Conservation (phyloP, 768 basidiomycete species). For the Mycena galopus region DNA sequence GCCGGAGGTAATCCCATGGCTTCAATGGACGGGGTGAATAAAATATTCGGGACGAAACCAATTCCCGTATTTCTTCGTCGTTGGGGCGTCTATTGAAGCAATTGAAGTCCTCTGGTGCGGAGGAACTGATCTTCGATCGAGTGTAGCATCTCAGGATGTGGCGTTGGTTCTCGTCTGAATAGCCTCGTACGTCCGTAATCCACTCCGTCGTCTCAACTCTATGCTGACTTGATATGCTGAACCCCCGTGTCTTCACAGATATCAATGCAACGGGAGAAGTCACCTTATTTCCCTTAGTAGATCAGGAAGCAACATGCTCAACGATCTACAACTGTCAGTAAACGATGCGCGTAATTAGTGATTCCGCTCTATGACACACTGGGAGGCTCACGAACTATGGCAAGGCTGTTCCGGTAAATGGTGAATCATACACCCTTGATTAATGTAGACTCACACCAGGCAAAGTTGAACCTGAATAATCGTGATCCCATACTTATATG, state of each 20-base stretch:
- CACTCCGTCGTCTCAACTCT: not conserved
- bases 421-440: too few relatives aligned
- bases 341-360: not conserved
- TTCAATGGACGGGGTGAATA: not conserved
- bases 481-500: too few relatives aligned
- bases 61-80: not conserved
- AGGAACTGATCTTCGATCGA: constrained; percentile 5
- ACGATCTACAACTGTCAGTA: not conserved
- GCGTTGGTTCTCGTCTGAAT: constrained; percentile 9
- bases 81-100: not conserved
- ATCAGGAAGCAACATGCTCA: too few relatives aligned
- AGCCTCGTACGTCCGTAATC: not conserved
- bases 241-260: too few relatives aligned
- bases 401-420: too few relatives aligned
- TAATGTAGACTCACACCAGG: too few relatives aligned
- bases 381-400: not conserved
- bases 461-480: too few relatives aligned
- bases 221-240: too few relatives aligned
- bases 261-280: too few relatives aligned
- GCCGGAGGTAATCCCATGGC: constrained; percentile 1
- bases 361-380: not conserved
- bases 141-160: not conserved
- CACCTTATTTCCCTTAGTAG: too few relatives aligned
- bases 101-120: not conserved
- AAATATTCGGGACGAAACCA: not conserved